Evolutionary conservation across 345 rosid species (phyloP).

Genomic region (Crucihimalaya himalaica): DNA sequence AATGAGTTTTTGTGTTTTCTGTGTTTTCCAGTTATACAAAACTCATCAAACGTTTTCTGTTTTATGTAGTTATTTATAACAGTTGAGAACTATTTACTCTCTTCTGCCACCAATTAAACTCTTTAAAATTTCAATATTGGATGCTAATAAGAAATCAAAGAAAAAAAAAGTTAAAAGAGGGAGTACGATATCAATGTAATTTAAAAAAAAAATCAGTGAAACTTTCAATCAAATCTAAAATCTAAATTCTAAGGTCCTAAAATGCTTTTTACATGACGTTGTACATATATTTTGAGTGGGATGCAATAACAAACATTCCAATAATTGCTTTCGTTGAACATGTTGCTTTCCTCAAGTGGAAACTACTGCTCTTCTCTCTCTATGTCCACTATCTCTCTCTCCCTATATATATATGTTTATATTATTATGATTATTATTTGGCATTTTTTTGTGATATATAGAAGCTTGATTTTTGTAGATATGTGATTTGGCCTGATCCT

Average conservation of each 20-base stretch:
- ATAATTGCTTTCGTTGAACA: slow-evolving; percentile 51
- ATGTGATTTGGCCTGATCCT: slow-evolving; percentile 20
- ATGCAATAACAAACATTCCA: slow-evolving; percentile 49
- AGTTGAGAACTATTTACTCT: no score
- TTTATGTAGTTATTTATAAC: no score
- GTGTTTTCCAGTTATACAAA: not conserved
- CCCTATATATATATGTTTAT: no score
- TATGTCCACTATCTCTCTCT: slow-evolving; percentile 26
- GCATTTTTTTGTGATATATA: not conserved
- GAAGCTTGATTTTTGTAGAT: slow-evolving; percentile 28
- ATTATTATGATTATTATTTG: not conserved
- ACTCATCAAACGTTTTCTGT: not conserved
- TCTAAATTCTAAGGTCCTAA: not conserved
- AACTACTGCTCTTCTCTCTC: slow-evolving; percentile 39
- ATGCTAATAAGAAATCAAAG: no score
- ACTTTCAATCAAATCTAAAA: slow-evolving; percentile 8
- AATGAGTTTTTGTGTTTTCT: slow-evolving; percentile 6
- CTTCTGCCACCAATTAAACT: no score
- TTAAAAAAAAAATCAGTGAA: not conserved
- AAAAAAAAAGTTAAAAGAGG: no score
- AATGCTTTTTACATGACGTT: slow-evolving; percentile 23
- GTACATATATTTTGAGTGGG: slow-evolving; percentile 34
- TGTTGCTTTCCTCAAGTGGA: slow-evolving; percentile 55
- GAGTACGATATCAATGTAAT: not conserved
- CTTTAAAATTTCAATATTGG: no score